Evolutionary conservation across 257 asterid genomes (phyloP), one percentile per base, ranked within the genome.

Genomic region (Gentiana macrophylla): DNA sequence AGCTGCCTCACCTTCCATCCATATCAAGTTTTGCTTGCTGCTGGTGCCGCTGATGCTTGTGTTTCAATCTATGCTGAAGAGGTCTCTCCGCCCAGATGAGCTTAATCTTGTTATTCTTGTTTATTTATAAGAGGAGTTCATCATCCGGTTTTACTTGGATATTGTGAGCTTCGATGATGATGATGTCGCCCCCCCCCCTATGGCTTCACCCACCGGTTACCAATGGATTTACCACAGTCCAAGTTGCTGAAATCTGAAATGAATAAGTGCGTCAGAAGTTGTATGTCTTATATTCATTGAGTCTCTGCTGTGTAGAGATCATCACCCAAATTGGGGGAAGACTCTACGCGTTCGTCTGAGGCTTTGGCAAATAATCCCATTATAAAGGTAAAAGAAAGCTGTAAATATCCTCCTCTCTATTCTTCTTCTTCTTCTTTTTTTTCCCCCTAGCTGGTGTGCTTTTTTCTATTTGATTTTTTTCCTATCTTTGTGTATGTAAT

Each of bases 31-130:
- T 62, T 86, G 62, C 95, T 92, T 10, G 99, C 99, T 66, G 99
- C 99, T 62, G 95, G 97, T 49, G 93, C 95, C 59, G 84, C 94
- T 12, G 99, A 92, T 77, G 82, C 95, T 51, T 92, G 97, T 57
- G 97, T 92, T 52, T 92, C 99, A 3, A 76, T 92, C 50, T 85
- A 92, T 56, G 97, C 86, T 11, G 94, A 92, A 50, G 85, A 70
- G 66, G 57, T 74, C 4, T 54, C 77, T 61, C 81, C 84, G 32
- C 77, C 86, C 32, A 75, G 87, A 70, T 84, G 57, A 54, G 34
- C 62, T 63, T 58, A 13, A 52, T 10, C 15, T 3, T 41, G 46
- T 5, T 10, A 41, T 38, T 41, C 9, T 15, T 41, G 24, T 41
- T 41, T 41, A 41, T 41, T 10, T 41, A 15, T 15, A 15, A 15